Conservation (phyloP, 108 stramenopile species). For the Cyclotella cryptica region DNA sequence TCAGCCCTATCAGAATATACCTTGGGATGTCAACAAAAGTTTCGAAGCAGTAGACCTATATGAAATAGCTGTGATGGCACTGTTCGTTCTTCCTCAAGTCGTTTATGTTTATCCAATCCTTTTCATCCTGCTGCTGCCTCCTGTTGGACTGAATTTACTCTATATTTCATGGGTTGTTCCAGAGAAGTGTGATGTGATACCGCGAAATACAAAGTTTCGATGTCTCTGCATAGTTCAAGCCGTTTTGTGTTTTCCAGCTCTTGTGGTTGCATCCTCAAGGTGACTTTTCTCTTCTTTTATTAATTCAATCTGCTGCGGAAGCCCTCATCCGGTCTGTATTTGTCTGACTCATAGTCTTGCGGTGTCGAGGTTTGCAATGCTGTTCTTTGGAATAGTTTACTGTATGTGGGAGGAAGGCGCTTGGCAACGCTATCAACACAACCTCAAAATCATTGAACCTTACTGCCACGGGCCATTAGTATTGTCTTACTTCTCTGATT, state of each 20-base stretch:
- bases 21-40: conserved; percentile 10
- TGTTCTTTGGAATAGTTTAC: conserved; percentile 7
- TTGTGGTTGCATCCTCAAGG: not conserved
- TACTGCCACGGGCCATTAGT: conserved; percentile 11
- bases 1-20: not conserved
- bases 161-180: not conserved
- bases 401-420: not conserved
- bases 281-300: too few relatives aligned
- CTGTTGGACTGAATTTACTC: conserved; percentile 1
- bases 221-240: not conserved
- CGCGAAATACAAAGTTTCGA: not conserved
- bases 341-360: too few relatives aligned
- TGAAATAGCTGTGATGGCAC: not conserved
- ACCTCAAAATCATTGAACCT: conserved; percentile 15
- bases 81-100: conserved; percentile 4
- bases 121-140: not conserved
- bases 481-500: conserved; percentile 15
- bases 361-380: conserved; percentile 12
- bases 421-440: conserved; percentile 4
- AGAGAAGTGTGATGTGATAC: not conserved
- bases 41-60: conserved; percentile 10
- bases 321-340: too few relatives aligned
- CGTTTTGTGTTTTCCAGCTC: conserved; percentile 8
- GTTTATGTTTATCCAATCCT: conserved; percentile 4
- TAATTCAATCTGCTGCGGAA: too few relatives aligned